Base-by-base conservation (phyloP, 352 stramenopile genomes). In the Phytophthora hibernalis region DNA sequence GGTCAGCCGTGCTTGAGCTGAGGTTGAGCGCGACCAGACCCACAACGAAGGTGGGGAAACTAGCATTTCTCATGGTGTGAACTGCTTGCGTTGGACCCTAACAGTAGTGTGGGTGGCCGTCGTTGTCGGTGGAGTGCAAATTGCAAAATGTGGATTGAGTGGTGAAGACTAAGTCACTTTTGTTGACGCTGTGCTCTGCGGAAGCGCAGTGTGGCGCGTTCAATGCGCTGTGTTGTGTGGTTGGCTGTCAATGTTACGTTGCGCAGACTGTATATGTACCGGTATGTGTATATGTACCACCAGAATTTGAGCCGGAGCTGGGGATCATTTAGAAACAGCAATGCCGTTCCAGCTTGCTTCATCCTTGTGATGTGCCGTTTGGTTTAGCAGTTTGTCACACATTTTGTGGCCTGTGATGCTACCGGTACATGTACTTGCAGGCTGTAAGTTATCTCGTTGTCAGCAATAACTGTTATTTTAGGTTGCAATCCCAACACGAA, bases 61-160 rank as follows among this genome's bases (percentile, higher is more conserved):
- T 37, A 43, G 21, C 26, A 45, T 59, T 5, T 24, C 52, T 28
- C 68, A 76, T 76, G 55, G 35, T 38, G 13, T 16, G 33, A 38
- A 38, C 31, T 1, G 16, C 7, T 60, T 28, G 31, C 10, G 33
- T 40, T 40, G 33, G 2, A 21, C 6, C 28, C 28, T 31, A n/a
- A n/a, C n/a, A n/a, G n/a, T n/a, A 31, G 28, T 31, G 28, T 10
- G 28, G 28, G 28, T 59, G 22, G 22, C n/a, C 38, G 53, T 21
- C 43, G 53, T 51, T 31, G 40, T 21, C 11, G 24, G 38, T 16
- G 10, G 24, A 31, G 11, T 53, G 54, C 54, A 61, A 61, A 61
- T 44, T 61, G 40, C 6, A 61, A 22, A 61, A 45, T 61, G 54
- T 42, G 9, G 26, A 52, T 52, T 52, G 21, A 31, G 44, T 20